Base-by-base conservation (phyloP, 352 stramenopile species). In the Globisporangium ultimum region DNA sequence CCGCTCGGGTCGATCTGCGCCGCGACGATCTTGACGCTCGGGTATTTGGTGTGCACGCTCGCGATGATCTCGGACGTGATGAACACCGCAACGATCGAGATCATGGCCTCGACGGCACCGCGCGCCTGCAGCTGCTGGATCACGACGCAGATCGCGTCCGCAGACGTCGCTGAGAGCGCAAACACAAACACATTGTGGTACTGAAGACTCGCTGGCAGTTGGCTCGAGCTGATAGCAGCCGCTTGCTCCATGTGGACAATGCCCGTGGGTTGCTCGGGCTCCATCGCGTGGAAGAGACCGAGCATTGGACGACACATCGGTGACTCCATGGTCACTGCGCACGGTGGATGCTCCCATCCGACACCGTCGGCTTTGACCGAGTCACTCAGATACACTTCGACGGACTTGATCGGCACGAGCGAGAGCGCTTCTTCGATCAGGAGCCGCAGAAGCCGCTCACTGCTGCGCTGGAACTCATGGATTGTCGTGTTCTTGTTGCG, bases 181-280 rank as follows among this genome's bases (percentile, higher is more conserved):
- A 84, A 60, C 12, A 87, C 38, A 18, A 87, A 79, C 3, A 87
- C 74, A 38, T 82, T 84, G 59, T 82, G 70, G 63, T 67, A 74
- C 47, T 69, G 65, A 17, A 87, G 64, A 41, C 49, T 68, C 43
- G 56, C 28, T 8, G 48, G 59, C 60, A 79, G 46, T 20, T 36
- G 11, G 59, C 24, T 48, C 7, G 4, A 62, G 22, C 41, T 6
- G 67, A 48, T 28, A 67, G 40, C 38, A 20, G 60, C 59, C 50
- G 22, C 66, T 45, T 15, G 66, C 3, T 52, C 15, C 20, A 43
- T 20, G 32, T n/a, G 21, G 18, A 70, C n/a, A 76, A 28, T 28
- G 21, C 32, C 53, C 14, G 53, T 51, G 20, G 65, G 65, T 36
- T 68, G 56, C 20, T 64, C 50, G 0, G 65, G 65, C 53, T 74